Base-by-base conservation (phyloP, 2,329 filamentous ascomycete species). In the Penicillium hesseltinei region DNA sequence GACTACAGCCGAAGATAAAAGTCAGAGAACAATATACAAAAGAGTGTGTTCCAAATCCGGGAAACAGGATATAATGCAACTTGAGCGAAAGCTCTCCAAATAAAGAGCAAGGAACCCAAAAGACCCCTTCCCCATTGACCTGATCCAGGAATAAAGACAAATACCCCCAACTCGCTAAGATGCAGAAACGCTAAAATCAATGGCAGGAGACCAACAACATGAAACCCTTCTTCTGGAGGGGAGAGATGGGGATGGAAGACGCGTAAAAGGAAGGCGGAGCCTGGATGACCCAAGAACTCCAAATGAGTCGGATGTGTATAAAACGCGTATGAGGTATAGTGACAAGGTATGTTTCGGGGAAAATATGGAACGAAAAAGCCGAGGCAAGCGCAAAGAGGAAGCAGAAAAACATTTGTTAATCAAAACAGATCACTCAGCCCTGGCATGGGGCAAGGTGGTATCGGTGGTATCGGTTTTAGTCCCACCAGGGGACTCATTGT, bases 161-260 rank as follows among this genome's bases (percentile, higher is more conserved):
- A 46, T 29, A 31, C 17, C 23, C 21, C 17, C 49, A 43, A 57
- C 9, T 53, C 49, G 49, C 49, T 57, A 44, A 23, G 46, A 57
- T 57, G 54, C 54, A 53, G 19, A 57, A 2, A 45, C 54, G 54
- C 54, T 57, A 53, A 47, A 36, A 27, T n/a, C 11, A 33, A 51
- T 27, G 17, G 9, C 13, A 49, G 19, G 4, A 35, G 29, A 42
- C 9, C 7, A 53, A 17, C 33, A 43, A 10, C 17, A 27, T 4
- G 2, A 21, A 25, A 21, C 27, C 29, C 7, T 11, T 40, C 8
- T 31, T 36, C 42, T 19, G 25, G 17, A 39, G 46, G 25, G 25
- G 29, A 31, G 40, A 38, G 17, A 40, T 11, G 40, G n/a, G 11
- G 15, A 27, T 45, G 11, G 11, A 1, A 39, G 4, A 11, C 10